Evolutionary conservation across 2,329 filamentous ascomycete species (phyloP), one percentile per base, ranked within the genome.

Genomic region (Thermoascus crustaceus): DNA sequence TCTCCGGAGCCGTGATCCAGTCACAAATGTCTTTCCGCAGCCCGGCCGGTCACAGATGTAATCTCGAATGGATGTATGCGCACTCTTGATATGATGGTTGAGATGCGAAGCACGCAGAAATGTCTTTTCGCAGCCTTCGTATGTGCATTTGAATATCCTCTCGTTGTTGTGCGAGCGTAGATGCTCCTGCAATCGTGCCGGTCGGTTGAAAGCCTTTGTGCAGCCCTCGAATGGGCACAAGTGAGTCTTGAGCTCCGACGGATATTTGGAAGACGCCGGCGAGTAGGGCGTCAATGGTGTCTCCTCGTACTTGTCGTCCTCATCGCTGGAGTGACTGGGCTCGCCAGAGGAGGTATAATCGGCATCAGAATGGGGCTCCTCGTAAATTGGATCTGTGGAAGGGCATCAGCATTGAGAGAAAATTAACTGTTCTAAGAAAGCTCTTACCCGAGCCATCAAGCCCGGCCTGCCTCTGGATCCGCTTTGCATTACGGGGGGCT

Each of bases 71-170:
- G 77, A 69, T 13, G 75, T 81, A 57, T 95, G 89, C 7, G 81
- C 80, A 37, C 82, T 83, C 55, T 88, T 87, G 53, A 93, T 64
- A 57, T 96, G 89, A 45, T 87, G 81, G 40, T 82, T 80, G 11
- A 95, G 70, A 61, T 95, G 87, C 49, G 89, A 89, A 46, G 85
- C 77, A 42, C 91, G 84, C 9, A 86, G 75, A 56, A 94, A 96
- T 26, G 80, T 75, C 66, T 94, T 95, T 50, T 77, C 75, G 54
- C 89, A 96, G 26, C 64, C 78, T 4, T 71, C 64, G 42, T 81
- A 73, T 2, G 71, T 66, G 53, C 89, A 96, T 24, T 71, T 69
- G 58, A 83, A 93, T 0, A 86, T 79, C 1, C 88, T 78, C 48
- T 89, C 84, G 47, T 89, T 86, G 35, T 78, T 89, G 58, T 96